Percentiles rank a stretch among this genome's conserved stretches.
phyloP scores from a whole-genome alignment of 768 basidiomycete genomes.

The Coprinopsis strossmayeri region DNA sequence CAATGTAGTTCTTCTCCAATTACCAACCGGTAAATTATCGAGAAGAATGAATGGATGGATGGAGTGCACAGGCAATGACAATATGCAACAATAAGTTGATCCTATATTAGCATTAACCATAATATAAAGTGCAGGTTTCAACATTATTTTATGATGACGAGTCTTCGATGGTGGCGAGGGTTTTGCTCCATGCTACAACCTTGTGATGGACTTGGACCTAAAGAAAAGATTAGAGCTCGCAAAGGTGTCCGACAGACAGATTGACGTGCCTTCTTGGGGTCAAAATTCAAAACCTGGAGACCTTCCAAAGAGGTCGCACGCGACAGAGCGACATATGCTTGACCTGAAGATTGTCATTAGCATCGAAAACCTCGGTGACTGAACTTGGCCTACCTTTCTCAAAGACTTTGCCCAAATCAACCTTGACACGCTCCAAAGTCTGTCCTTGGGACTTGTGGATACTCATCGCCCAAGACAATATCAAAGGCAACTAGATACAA shows the following conservation, averaged over 20 bases:
- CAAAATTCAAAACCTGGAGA: slow-evolving; percentile 78
- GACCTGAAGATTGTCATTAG: slow-evolving; percentile 39
- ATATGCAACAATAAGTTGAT: too few species aligned
- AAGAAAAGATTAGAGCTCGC: background rate
- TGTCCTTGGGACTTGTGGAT: slow-evolving; percentile 99
- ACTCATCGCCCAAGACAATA: slow-evolving; percentile 95
- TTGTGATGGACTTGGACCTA: slow-evolving; percentile 71
- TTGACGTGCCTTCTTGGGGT: slow-evolving; percentile 54
- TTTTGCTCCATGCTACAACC: slow-evolving; percentile 67
- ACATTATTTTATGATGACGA: background rate
- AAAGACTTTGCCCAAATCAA: slow-evolving; percentile 89
- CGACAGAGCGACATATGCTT: slow-evolving; percentile 88
- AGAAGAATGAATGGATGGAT: too few species aligned
- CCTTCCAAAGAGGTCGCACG: slow-evolving; percentile 84
- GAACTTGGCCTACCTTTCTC: slow-evolving; percentile 62
- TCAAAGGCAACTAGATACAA: slow-evolving; percentile 65
- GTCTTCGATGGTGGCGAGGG: slow-evolving; percentile 44
- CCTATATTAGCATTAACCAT: too few species aligned
- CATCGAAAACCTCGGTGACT: background rate
- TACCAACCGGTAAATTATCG: too few species aligned
- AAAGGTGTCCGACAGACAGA: background rate
- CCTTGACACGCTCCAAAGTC: slow-evolving; percentile 90
- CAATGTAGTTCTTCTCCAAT: too few species aligned
- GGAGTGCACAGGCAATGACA: too few species aligned
- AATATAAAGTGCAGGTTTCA: too few species aligned